Base-by-base conservation (phyloP, 176 grass and related monocot species). In the Lolium perenne region DNA sequence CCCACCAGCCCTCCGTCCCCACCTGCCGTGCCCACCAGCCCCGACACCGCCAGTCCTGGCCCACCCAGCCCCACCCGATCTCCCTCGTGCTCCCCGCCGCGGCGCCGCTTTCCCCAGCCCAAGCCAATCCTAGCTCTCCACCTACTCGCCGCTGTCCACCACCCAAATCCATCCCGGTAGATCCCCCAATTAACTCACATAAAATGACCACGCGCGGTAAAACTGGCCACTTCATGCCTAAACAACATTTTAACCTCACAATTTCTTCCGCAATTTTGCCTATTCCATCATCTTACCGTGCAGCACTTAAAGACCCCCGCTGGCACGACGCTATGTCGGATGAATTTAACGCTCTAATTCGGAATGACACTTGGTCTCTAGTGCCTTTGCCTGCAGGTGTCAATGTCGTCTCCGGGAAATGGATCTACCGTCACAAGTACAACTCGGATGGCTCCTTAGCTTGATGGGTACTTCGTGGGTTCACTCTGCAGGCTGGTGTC, bases 21-120 rank as follows among this genome's bases (percentile, higher is more conserved):
- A 51, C 3, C 49, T 3, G 11, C 0, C 0, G 7, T 1, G 0
- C 7, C 57, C 57, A 21, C 20, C 6, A 7, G 6, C 6, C 2
- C 18, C 6, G n/a, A n/a, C n/a, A n/a, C n/a, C n/a, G n/a, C n/a
- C n/a, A n/a, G n/a, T n/a, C n/a, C n/a, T n/a, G n/a, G n/a, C n/a
- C n/a, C n/a, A n/a, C n/a, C 12, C 12, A 4, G 0, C 49, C 49
- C 49, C 49, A 51, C 49, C 0, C 1, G 1, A n/a, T n/a, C n/a
- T n/a, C n/a, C n/a, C n/a, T 14, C 2, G 49, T 14, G 49, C 4
- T 0, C 2, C 11, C 12, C 0, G 12, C 49, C n/a, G n/a, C 12
- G 0, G 49, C 3, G 11, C 3, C 11, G 10, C 2, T 3, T 51
- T 14, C 12, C 49, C 49, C 3, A 2, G 2, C 3, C 11, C 49